Percentiles rank a stretch among this genome's conserved stretches.
Conservation (phyloP, 1,284 basidiomycete species). For the Tetrapyrgos nigripes region DNA sequence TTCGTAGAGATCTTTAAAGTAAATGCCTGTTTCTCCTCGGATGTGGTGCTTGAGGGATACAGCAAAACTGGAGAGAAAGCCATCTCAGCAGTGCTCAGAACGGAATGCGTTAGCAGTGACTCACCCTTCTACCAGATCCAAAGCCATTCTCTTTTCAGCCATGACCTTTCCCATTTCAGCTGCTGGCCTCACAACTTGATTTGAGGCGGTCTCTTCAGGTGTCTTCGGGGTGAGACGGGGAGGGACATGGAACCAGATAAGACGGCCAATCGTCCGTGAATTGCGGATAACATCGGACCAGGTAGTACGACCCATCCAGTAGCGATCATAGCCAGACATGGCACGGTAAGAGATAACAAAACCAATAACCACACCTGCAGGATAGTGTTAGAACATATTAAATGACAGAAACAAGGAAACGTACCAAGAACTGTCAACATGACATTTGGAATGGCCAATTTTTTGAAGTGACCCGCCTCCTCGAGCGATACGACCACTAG, state of each 20-base stretch:
- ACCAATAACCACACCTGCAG: constrained; percentile 66
- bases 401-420: neutral
- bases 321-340: constrained; percentile 65
- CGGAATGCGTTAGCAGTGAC: constrained; percentile 19
- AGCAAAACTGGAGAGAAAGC: constrained; percentile 46
- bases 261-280: constrained; percentile 52
- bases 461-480: constrained; percentile 42
- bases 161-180: constrained; percentile 57
- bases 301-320: constrained; percentile 63
- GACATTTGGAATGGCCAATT: constrained; percentile 56
- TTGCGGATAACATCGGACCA: constrained; percentile 67
- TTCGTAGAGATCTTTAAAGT: constrained; percentile 65
- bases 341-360: constrained; percentile 75
- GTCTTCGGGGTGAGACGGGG: constrained; percentile 47
- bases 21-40: constrained; percentile 63
- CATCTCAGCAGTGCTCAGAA: neutral
- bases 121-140: constrained; percentile 65
- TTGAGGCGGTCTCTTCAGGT: constrained; percentile 37
- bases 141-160: constrained; percentile 63
- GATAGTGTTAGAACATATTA: neutral
- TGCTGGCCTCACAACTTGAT: constrained; percentile 33
- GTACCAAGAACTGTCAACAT: constrained; percentile 66
- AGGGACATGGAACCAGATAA: constrained; percentile 72
- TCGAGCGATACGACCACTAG: constrained; percentile 48
- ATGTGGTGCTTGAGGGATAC: constrained; percentile 70